These are phyloP conservation scores for Purshia tridentata DNA, from an alignment of 306 rosid species.

Conservation along the genomic window DNA sequence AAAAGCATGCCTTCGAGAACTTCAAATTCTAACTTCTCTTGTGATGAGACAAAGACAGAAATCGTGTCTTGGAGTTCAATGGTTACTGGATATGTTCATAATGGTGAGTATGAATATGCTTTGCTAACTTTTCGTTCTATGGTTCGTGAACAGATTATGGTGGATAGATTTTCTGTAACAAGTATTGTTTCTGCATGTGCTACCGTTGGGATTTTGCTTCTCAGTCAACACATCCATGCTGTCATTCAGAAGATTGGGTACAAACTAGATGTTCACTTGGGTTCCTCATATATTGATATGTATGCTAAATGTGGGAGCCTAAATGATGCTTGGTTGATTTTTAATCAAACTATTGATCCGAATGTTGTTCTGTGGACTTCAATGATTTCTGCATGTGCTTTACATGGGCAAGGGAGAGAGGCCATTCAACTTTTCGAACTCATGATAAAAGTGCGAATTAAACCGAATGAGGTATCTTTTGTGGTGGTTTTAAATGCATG, in stretches of 20 bases:
- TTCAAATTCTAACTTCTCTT: conserved; percentile 25
- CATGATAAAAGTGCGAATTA: conserved; percentile 53
- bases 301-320: conserved; percentile 82
- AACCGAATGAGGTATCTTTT: conserved; percentile 79
- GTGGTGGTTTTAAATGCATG: conserved; percentile 80
- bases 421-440: conserved; percentile 59
- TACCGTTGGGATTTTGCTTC: conserved; percentile 52
- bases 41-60: conserved; percentile 42
- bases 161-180: conserved; percentile 65
- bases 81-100: conserved; percentile 69
- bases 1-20: conserved; percentile 41
- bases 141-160: conserved; percentile 48
- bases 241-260: conserved; percentile 61
- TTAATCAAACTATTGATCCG: conserved; percentile 40
- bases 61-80: conserved; percentile 69
- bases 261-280: conserved; percentile 53
- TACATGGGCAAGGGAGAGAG: conserved; percentile 69
- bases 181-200: conserved; percentile 75
- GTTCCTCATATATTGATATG: conserved; percentile 75
- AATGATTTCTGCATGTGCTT: conserved; percentile 69
- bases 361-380: conserved; percentile 79
- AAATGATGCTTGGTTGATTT: conserved; percentile 54
- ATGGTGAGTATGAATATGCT: conserved; percentile 61
- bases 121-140: conserved; percentile 56
- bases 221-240: conserved; percentile 70